Percentiles rank a stretch among this genome's conserved stretches.
Conservation (phyloP, 2,329 filamentous ascomycete species). For the Botryotinia convoluta region DNA sequence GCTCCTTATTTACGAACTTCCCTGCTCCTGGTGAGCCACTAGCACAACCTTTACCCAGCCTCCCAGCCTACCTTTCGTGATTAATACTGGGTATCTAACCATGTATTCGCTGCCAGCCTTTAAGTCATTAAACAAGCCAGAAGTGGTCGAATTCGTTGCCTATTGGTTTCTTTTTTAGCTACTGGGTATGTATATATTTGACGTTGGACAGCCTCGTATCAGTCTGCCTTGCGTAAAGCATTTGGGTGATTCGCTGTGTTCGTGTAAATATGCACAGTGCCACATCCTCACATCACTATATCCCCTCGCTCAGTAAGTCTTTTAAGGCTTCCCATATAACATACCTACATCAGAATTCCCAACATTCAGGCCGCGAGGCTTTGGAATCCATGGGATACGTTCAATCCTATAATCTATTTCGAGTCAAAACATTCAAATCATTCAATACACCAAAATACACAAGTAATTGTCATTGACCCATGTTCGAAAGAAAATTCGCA, state of each 20-base stretch:
- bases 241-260: background rate
- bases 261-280: background rate
- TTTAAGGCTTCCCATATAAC: background rate
- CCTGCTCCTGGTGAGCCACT: background rate
- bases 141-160: background rate
- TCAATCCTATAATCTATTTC: background rate
- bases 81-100: too few relatives aligned
- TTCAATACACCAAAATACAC: background rate
- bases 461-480: background rate
- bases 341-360: background rate
- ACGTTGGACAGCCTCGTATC: background rate
- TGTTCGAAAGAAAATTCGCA: background rate
- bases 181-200: background rate
- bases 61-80: background rate
- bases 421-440: background rate
- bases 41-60: background rate
- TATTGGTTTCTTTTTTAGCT: background rate
- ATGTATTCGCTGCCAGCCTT: too few relatives aligned
- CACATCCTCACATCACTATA: background rate
- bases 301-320: background rate
- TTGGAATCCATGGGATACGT: background rate
- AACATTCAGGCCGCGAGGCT: background rate
- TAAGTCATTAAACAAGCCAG: background rate
- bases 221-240: background rate
- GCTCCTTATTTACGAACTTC: background rate